Evolutionary conservation across 805 yeast species (phyloP).

Genomic region (Alloascoidea africana): DNA sequence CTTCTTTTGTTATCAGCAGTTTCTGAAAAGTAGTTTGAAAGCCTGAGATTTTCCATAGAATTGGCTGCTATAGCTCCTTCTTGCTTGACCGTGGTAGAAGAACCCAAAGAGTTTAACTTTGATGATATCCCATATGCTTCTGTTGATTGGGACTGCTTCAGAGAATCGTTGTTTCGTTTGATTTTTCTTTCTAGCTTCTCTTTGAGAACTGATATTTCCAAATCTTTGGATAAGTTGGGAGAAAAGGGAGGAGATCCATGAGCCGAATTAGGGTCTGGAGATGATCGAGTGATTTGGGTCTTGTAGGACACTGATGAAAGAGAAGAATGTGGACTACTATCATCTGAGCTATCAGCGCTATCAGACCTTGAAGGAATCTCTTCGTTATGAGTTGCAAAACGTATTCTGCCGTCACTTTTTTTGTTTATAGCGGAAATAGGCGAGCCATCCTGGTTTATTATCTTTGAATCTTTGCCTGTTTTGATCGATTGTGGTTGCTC

Average conservation of each 20-base stretch:
- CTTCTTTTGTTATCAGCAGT: not conserved
- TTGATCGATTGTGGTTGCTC: not conserved
- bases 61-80: too few species aligned
- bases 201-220: not conserved
- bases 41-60: too few species aligned
- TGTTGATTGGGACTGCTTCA: not conserved
- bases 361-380: not conserved
- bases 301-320: not conserved
- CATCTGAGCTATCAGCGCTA: not conserved
- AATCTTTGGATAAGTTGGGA: not conserved
- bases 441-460: not conserved
- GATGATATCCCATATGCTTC: too few species aligned
- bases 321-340: not conserved
- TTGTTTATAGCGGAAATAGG: conserved; percentile 3
- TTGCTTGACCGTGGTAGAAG: too few species aligned
- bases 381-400: conserved; percentile 1
- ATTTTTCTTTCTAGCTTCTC: conserved; percentile 1
- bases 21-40: not conserved
- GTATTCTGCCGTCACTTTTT: not conserved
- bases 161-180: not conserved
- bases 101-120: too few species aligned
- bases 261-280: not conserved
- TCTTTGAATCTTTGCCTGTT: not conserved
- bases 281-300: not conserved
- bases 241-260: not conserved